These are phyloP conservation scores for Saturnispora kantuleensis DNA, from an alignment of 805 yeast species.

Conservation along the genomic window DNA sequence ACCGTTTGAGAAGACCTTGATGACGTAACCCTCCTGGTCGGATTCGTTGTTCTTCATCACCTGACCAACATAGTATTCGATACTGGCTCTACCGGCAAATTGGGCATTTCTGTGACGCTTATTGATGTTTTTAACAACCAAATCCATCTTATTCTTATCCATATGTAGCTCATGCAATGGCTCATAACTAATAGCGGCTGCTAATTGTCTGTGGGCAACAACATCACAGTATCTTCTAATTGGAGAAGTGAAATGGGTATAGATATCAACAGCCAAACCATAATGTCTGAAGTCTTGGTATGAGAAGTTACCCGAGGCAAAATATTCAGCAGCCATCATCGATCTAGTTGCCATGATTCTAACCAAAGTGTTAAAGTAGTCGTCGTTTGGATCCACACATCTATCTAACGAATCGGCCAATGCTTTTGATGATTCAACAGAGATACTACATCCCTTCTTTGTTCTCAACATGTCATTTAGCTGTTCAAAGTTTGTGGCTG, in stretches of 20 bases:
- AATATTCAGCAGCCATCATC: constrained; percentile 99
- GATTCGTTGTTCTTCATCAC: constrained; percentile 81
- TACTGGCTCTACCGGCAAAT: constrained; percentile 96
- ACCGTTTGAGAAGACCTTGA: constrained; percentile 89
- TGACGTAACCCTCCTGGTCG: constrained; percentile 80
- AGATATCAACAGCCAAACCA: constrained; percentile 94
- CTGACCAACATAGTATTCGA: constrained; percentile 97
- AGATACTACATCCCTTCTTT: constrained; percentile 64
- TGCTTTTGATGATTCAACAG: constrained; percentile 79
- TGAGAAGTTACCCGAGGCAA: constrained; percentile 81
- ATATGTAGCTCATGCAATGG: constrained; percentile 70
- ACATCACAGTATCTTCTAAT: constrained; percentile 97
- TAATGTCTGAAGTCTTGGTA: constrained; percentile 92
- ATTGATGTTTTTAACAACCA: constrained; percentile 81
- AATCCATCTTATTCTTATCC: constrained; percentile 83
- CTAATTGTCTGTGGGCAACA: constrained; percentile 93
- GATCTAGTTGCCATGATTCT: constrained; percentile 97
- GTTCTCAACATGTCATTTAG: constrained; percentile 82
- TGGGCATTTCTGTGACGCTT: constrained; percentile 95
- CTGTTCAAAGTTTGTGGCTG: constrained; percentile 82
- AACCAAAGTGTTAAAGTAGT: constrained; percentile 84
- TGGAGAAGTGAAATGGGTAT: constrained; percentile 98
- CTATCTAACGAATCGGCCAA: constrained; percentile 89
- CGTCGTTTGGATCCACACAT: constrained; percentile 73
- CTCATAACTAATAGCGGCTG: constrained; percentile 97